A percentile compares a stretch with the other conserved stretches of the same genome.
phyloP scores from a whole-genome alignment of 345 rosid genomes.

The Citrus cavaleriei region DNA sequence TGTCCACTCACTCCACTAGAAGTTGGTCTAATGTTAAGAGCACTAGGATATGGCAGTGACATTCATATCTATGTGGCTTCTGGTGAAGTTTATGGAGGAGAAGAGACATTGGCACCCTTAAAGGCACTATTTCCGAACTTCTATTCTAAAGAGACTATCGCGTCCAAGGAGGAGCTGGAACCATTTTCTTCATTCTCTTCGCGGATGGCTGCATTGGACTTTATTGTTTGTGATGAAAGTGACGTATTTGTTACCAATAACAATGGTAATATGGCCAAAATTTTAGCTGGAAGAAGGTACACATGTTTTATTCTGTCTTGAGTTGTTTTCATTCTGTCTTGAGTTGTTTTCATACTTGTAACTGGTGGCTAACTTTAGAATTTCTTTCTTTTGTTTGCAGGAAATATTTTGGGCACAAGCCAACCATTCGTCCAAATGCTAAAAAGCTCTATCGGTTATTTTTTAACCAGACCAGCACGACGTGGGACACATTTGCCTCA shows the following conservation, averaged over 20 bases:
- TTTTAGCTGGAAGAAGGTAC: constrained; percentile 92
- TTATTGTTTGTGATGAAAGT: constrained; percentile 90
- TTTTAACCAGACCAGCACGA: constrained; percentile 53
- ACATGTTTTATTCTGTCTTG: constrained; percentile 1
- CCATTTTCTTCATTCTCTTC: constrained; percentile 83
- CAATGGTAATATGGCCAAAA: constrained; percentile 96
- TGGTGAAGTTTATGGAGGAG: constrained; percentile 92
- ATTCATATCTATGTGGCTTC: constrained; percentile 97
- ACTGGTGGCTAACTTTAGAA: constrained; percentile 11
- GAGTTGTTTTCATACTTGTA: neutral
- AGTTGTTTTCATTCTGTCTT: neutral
- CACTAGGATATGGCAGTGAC: constrained; percentile 86
- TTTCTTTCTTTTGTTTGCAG: constrained; percentile 32
- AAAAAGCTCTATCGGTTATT: constrained; percentile 77
- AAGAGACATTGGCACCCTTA: constrained; percentile 73
- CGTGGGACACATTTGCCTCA: constrained; percentile 91
- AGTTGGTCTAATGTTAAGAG: constrained; percentile 96
- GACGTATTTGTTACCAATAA: constrained; percentile 96
- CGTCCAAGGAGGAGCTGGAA: constrained; percentile 69
- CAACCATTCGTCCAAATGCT: constrained; percentile 92
- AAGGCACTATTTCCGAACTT: constrained; percentile 88
- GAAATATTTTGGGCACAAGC: constrained; percentile 93
- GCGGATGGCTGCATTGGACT: constrained; percentile 98
- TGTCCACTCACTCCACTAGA: constrained; percentile 98
- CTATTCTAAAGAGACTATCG: constrained; percentile 77